These are phyloP conservation scores for Glomus cerebriforme DNA, from an alignment of 192 early-diverging fungal species.

Conservation along the genomic window DNA sequence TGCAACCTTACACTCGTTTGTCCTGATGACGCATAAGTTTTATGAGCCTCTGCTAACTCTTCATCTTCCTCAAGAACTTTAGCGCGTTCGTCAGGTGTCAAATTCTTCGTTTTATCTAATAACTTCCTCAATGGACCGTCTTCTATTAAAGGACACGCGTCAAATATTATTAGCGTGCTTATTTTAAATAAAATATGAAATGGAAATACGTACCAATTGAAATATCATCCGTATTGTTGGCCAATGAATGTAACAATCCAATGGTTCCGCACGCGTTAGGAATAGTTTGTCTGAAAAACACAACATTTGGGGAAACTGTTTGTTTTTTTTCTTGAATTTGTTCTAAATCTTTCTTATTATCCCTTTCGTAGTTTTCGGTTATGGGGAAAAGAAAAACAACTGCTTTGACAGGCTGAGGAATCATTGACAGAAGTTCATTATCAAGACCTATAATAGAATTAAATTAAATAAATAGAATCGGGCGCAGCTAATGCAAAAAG, in stretches of 20 bases:
- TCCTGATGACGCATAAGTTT: slow-evolving; percentile 54
- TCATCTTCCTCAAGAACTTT: slow-evolving; percentile 65
- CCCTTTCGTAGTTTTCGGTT: slow-evolving; percentile 60
- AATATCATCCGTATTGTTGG: slow-evolving; percentile 65
- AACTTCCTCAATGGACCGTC: slow-evolving; percentile 67
- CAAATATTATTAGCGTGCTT: neutral
- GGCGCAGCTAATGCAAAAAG: neutral
- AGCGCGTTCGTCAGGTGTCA: slow-evolving; percentile 76
- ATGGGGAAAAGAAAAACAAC: slow-evolving; percentile 88
- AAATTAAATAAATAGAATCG: neutral
- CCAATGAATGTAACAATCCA: slow-evolving; percentile 86
- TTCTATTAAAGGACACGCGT: slow-evolving; percentile 34
- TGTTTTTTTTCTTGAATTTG: slow-evolving; percentile 51
- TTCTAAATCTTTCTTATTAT: slow-evolving; percentile 50
- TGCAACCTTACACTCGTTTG: slow-evolving; percentile 58
- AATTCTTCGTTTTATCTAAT: slow-evolving; percentile 57
- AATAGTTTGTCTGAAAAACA: slow-evolving; percentile 88
- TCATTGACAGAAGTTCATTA: slow-evolving; percentile 74
- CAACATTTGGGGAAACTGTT: slow-evolving; percentile 57
- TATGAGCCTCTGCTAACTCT: slow-evolving; percentile 59
- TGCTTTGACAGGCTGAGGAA: slow-evolving; percentile 82
- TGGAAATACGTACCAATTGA: slow-evolving; percentile 36
- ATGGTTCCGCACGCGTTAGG: slow-evolving; percentile 95
- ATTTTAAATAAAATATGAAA: neutral
- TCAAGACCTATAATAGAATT: slow-evolving; percentile 65